A percentile compares a stretch with the other conserved stretches of the same genome.
Conservation (phyloP, 441 rosid genomes). For the Lepidium campestre region DNA sequence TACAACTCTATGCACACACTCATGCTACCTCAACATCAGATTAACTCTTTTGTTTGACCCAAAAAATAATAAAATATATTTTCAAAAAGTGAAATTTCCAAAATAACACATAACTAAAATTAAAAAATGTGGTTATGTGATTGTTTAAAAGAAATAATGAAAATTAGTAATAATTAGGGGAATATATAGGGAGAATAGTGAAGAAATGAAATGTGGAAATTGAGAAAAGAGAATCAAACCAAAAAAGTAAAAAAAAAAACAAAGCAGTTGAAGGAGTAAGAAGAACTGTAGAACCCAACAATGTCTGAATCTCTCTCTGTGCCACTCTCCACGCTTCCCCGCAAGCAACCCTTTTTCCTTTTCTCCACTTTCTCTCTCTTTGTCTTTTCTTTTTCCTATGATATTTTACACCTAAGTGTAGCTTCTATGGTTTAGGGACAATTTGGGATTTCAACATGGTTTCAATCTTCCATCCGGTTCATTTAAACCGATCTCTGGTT, state of each 20-base stretch:
- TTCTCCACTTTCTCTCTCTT: background rate
- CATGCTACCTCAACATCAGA: background rate
- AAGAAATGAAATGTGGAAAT: slow-evolving; percentile 22
- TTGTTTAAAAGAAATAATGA: too few relatives aligned
- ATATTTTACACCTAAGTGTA: slow-evolving; percentile 20
- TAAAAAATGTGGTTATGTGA: too few relatives aligned
- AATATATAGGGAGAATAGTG: slow-evolving; percentile 10
- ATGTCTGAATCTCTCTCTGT: slow-evolving; percentile 29
- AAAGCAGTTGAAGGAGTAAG: slow-evolving; percentile 25
- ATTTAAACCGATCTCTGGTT: slow-evolving; percentile 17
- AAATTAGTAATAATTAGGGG: too few relatives aligned
- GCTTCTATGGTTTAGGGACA: slow-evolving; percentile 26
- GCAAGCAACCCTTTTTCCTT: slow-evolving; percentile 19
- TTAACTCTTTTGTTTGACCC: background rate
- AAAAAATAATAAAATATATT: too few relatives aligned
- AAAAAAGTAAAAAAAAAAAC: slow-evolving; percentile 11
- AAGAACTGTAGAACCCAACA: slow-evolving; percentile 29
- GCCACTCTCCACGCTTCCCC: slow-evolving; percentile 35
- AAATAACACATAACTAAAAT: too few relatives aligned
- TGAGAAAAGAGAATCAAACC: slow-evolving; percentile 27
- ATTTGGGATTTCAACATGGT: slow-evolving; percentile 21
- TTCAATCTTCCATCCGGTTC: background rate
- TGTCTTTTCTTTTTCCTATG: background rate
- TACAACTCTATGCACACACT: background rate
- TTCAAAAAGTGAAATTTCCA: too few relatives aligned